These are phyloP conservation scores for Castanea sativa DNA, from an alignment of 306 rosid genomes.

Conservation along the genomic window DNA sequence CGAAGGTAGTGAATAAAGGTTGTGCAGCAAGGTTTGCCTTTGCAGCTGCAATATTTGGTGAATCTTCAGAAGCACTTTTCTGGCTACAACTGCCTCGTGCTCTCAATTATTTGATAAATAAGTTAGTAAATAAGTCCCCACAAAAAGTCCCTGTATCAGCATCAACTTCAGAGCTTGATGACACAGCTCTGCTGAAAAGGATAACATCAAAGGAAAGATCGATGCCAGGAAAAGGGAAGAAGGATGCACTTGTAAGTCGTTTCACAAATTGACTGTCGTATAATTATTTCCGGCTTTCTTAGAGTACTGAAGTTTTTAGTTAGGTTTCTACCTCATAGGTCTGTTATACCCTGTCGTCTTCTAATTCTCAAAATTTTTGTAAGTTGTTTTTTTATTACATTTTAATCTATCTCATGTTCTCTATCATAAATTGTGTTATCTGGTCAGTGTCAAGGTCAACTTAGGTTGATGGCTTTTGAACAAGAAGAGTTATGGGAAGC, in stretches of 20 bases:
- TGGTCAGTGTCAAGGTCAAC: conserved; percentile 74
- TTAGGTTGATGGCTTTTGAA: conserved; percentile 84
- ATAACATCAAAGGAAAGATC: conserved; percentile 80
- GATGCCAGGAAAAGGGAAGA: conserved; percentile 48
- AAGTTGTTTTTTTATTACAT: conserved; percentile 3
- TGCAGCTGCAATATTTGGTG: conserved; percentile 92
- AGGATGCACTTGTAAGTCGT: conserved; percentile 53
- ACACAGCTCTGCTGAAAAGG: conserved; percentile 63
- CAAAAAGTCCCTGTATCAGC: conserved; percentile 32
- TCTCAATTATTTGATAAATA: conserved; percentile 69
- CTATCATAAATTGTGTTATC: conserved; percentile 26
- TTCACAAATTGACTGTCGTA: neutral
- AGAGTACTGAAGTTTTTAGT: neutral
- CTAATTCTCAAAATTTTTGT: neutral
- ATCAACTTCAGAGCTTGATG: conserved; percentile 56
- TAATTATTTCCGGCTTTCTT: neutral
- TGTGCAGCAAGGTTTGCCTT: conserved; percentile 80
- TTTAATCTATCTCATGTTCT: conserved; percentile 16
- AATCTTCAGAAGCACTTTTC: conserved; percentile 87
- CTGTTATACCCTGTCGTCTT: neutral
- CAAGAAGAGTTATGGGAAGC: conserved; percentile 80
- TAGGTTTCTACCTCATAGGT: neutral
- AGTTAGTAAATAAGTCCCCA: conserved; percentile 59
- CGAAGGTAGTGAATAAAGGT: conserved; percentile 77
- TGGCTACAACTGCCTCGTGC: conserved; percentile 92